These are phyloP conservation scores for Chrysoporthe austroafricana DNA, from an alignment of 2,329 filamentous ascomycete species.

Conservation along the genomic window DNA sequence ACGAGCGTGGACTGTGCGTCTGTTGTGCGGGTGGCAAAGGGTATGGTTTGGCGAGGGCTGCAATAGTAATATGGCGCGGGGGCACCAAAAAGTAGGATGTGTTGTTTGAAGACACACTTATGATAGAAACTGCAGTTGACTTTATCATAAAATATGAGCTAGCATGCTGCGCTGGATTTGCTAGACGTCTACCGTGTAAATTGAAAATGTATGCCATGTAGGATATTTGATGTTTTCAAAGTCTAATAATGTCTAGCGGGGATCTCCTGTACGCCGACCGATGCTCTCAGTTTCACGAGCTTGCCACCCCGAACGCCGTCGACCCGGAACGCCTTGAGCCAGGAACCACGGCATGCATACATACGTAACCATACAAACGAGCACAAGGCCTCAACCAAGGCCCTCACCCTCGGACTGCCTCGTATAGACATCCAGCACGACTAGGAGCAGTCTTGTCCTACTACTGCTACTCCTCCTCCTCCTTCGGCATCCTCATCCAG, in stretches of 20 bases:
- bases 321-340: conserved; percentile 32
- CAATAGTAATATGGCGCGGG: no score
- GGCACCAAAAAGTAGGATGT: no score
- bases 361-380: not conserved
- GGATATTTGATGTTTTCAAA: not conserved
- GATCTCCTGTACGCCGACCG: conserved; percentile 15
- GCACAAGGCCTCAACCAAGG: not conserved
- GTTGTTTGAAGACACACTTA: no score
- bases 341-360: conserved; percentile 22
- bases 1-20: no score
- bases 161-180: no score
- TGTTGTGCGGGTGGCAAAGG: no score
- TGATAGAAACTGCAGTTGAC: no score
- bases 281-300: not conserved
- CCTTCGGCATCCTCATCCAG: conserved; percentile 81
- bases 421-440: no score
- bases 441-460: no score
- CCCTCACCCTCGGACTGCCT: not conserved
- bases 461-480: conserved; percentile 47
- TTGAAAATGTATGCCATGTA: not conserved
- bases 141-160: no score
- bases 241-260: conserved; percentile 15
- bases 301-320: conserved; percentile 8
- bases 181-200: not conserved
- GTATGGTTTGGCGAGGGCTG: no score